Evolutionary conservation across 2,329 filamentous ascomycete species (phyloP), one percentile per base, ranked within the genome.

Genomic region (Diaporthe australafricana): DNA sequence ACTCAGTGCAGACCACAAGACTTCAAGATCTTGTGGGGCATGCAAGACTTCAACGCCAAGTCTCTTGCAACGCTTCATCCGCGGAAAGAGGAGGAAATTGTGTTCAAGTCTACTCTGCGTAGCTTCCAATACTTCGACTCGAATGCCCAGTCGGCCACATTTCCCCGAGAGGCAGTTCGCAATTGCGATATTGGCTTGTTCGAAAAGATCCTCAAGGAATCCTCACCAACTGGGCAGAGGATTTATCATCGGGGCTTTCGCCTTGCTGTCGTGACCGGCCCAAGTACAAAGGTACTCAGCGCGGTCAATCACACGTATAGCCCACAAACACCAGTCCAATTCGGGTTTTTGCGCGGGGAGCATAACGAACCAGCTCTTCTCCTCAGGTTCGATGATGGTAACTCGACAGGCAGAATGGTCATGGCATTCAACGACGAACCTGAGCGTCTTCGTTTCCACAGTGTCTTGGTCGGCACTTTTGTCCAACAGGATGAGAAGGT

Each of bases 71-170:
- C 90, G 66, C 85, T 97, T 52, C 90, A 90, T 45, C 90, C 91
- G 8, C 88, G 90, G 50, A 85, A 87, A 38, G 92, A 94, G 67
- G 95, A 98, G 81, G 85, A 85, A 2, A 81, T 92, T 70, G 86
- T 93, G 2, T 94, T 94, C 79, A 90, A 92, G 76, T 87, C 89
- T 9, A 91, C 89, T 1, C 83, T 98, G 11, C 89, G 90, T 55
- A 89, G 91, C 32, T 94, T 97, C 75, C 93, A 96, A 77, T 96
- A 96, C 79, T 92, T 94, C 77, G 94, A 97, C 77, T 87, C 91
- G 1, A 88, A 90, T 75, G 85, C 90, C n/a, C 87, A 93, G 72
- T 87, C 92, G 17, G 88, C 90, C 71, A 87, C 89, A 1, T 98
- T 98, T 79, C 94, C 94, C 6, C 87, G 91, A 57, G 94, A 97